These are phyloP conservation scores for Colletotrichum magnum DNA, from an alignment of 2,329 filamentous ascomycete genomes.

Conservation along the genomic window DNA sequence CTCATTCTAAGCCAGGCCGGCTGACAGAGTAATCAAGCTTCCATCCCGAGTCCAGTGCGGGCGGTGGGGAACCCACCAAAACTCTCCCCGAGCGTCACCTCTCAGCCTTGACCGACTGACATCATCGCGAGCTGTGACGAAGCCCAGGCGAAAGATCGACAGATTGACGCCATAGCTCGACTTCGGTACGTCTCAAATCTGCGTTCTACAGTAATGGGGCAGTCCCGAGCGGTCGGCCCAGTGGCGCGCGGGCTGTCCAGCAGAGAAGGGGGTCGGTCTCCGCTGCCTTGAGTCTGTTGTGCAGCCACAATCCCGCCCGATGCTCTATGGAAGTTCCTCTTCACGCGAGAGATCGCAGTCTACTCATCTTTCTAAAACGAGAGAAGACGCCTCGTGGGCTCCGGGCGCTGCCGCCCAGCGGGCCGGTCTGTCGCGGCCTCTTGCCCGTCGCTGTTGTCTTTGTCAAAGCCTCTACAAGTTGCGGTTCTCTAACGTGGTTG, in stretches of 20 bases:
- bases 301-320: neutral
- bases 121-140: slow-evolving; percentile 38
- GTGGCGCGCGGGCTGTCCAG: slow-evolving; percentile 8
- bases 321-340: too few species aligned
- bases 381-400: neutral
- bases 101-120: slow-evolving; percentile 38
- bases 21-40: slow-evolving; percentile 16
- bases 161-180: slow-evolving; percentile 35
- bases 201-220: neutral
- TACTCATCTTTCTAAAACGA: neutral
- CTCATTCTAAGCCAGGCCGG: neutral
- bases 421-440: slow-evolving; percentile 15
- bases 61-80: slow-evolving; percentile 33
- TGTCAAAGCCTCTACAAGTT: neutral
- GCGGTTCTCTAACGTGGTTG: neutral
- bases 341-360: too few species aligned
- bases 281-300: neutral
- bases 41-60: slow-evolving; percentile 27
- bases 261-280: neutral
- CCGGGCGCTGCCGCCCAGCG: neutral
- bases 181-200: slow-evolving; percentile 19
- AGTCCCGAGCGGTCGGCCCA: slow-evolving; percentile 14
- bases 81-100: slow-evolving; percentile 24
- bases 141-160: slow-evolving; percentile 35
- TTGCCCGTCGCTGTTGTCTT: slow-evolving; percentile 1